A percentile compares a stretch with the other conserved stretches of the same genome.
These are phyloP conservation scores for Mortierella sp. DNA, from an alignment of 371 early-diverging fungal genomes.

Conservation along the genomic window DNA sequence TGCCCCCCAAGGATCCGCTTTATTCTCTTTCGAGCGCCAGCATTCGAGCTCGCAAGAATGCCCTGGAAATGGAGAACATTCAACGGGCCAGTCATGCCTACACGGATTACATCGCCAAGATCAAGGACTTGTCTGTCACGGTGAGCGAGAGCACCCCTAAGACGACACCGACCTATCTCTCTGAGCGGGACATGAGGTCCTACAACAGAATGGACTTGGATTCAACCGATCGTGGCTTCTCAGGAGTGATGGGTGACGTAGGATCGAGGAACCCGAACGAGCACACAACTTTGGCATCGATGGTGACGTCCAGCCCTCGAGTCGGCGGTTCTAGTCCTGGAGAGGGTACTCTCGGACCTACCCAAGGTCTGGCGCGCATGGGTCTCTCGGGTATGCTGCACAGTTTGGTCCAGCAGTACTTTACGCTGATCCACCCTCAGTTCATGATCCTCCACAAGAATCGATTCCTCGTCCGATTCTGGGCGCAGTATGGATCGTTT, in stretches of 20 bases:
- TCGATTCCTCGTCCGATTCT: constrained; percentile 46
- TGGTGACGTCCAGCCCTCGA: background rate
- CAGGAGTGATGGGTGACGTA: too few species aligned
- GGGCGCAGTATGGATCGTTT: constrained; percentile 42
- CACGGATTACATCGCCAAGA: constrained; percentile 39
- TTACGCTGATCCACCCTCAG: constrained; percentile 47
- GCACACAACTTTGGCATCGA: background rate
- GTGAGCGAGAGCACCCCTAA: constrained; percentile 9
- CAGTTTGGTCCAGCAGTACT: constrained; percentile 48
- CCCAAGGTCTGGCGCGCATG: constrained; percentile 22
- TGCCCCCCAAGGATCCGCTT: constrained; percentile 31
- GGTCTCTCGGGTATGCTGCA: constrained; percentile 40
- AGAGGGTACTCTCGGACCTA: background rate
- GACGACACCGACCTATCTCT: constrained; percentile 7
- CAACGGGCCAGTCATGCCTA: constrained; percentile 49
- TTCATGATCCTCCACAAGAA: constrained; percentile 52
- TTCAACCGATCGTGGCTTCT: too few species aligned
- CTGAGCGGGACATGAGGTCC: constrained; percentile 15
- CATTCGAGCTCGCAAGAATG: constrained; percentile 56
- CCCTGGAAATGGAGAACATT: constrained; percentile 53
- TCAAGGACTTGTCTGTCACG: constrained; percentile 21
- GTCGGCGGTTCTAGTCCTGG: background rate
- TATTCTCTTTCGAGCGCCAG: constrained; percentile 54
- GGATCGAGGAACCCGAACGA: background rate
- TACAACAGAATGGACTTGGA: constrained; percentile 29